Evolutionary conservation across 768 basidiomycete genomes (phyloP).

Genomic region (Boletellus ananiceps): DNA sequence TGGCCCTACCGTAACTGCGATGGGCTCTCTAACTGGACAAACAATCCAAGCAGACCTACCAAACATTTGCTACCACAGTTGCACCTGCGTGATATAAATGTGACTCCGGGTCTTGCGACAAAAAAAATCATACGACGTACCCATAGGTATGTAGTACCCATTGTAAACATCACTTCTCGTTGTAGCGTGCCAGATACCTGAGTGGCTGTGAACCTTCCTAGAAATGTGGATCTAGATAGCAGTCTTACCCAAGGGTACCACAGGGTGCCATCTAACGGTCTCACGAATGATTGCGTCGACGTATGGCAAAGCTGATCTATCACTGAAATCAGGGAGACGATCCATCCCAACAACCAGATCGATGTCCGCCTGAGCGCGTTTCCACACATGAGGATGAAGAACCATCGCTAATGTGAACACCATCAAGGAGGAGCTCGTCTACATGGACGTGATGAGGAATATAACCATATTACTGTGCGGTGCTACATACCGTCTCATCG

Average conservation of each 20-base stretch:
- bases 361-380: conserved; percentile 20
- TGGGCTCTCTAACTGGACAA: not conserved
- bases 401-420: conserved; percentile 5
- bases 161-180: conserved; percentile 29
- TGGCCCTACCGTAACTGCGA: not conserved
- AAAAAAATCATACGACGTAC: not conserved
- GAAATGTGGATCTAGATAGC: not conserved
- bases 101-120: too few species aligned
- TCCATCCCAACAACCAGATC: conserved; percentile 20
- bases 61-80: conserved; percentile 9
- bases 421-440: conserved; percentile 3
- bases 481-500: not conserved
- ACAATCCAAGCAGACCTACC: not conserved
- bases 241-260: not conserved
- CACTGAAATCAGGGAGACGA: conserved; percentile 24
- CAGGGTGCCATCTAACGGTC: conserved; percentile 2
- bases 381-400: not conserved
- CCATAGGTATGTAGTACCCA: conserved; percentile 31
- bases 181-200: conserved; percentile 4
- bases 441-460: not conserved
- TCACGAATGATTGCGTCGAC: conserved; percentile 6
- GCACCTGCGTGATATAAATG: conserved; percentile 1
- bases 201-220: not conserved
- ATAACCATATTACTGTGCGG: not conserved
- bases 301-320: conserved; percentile 6